Conservation (phyloP, 2,329 filamentous ascomycete species). For the Xylaria digitata region DNA sequence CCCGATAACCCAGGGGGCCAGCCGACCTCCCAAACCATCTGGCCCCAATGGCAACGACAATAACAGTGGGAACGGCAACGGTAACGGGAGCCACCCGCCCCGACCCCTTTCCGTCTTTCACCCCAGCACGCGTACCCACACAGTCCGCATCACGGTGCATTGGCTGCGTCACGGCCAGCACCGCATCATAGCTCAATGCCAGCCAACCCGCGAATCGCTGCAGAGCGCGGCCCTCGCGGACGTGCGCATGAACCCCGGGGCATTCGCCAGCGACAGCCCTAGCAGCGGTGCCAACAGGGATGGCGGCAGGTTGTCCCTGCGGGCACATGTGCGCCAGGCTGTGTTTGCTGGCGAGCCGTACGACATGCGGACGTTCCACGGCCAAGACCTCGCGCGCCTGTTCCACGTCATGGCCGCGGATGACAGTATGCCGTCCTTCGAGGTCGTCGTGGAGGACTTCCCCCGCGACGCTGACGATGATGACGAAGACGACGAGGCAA, state of each 20-base stretch:
- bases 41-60: constrained; percentile 8
- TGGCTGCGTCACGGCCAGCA: constrained; percentile 46
- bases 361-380: constrained; percentile 29
- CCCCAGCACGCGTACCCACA: constrained; percentile 33
- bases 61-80: constrained; percentile 10
- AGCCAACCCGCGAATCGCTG: constrained; percentile 45
- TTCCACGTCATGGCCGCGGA: constrained; percentile 23
- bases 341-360: constrained; percentile 26
- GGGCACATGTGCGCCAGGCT: constrained; percentile 28
- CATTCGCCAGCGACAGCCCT: constrained; percentile 20
- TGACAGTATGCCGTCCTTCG: constrained; percentile 27
- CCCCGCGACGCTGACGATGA: not conserved
- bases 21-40: constrained; percentile 10
- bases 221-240: constrained; percentile 43
- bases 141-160: constrained; percentile 47
- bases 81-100: constrained; percentile 17
- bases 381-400: constrained; percentile 22
- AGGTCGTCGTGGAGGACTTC: constrained; percentile 28
- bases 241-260: constrained; percentile 29
- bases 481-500: constrained; percentile 19
- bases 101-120: constrained; percentile 20
- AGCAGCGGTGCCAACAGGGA: constrained; percentile 2
- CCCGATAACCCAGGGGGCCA: not conserved
- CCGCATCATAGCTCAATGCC: constrained; percentile 43
- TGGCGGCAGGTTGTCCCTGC: not conserved